A percentile compares a stretch with the other conserved stretches of the same genome.
Evolutionary conservation across 371 early-diverging fungal genomes (phyloP).

Genomic region (Mortierella sp.): DNA sequence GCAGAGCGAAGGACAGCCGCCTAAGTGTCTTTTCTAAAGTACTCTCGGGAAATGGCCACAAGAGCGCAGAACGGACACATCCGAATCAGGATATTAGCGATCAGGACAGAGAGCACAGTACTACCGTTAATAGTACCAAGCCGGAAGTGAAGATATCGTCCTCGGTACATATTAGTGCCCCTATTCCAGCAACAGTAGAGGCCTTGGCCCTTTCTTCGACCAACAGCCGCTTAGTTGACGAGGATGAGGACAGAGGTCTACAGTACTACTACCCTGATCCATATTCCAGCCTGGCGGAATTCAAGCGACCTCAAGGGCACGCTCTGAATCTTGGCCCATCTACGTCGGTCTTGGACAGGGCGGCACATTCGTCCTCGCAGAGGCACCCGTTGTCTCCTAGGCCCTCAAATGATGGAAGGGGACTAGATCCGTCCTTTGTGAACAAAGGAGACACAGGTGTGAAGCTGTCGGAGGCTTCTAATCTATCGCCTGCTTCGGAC

Average conservation of each 20-base stretch:
- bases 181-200: constrained; percentile 34
- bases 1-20: constrained; percentile 25
- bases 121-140: not conserved
- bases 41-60: constrained; percentile 11
- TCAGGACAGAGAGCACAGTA: constrained; percentile 5
- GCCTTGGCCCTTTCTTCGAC: constrained; percentile 23
- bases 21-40: constrained; percentile 36
- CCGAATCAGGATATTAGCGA: constrained; percentile 30
- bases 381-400: constrained; percentile 34
- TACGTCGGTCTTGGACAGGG: not conserved
- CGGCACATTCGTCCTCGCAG: not conserved
- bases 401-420: constrained; percentile 5
- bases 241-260: constrained; percentile 42
- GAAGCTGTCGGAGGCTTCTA: not conserved
- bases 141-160: not conserved
- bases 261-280: constrained; percentile 53
- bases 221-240: constrained; percentile 11
- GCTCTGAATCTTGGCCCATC: not conserved
- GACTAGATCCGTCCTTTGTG: not conserved
- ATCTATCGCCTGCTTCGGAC: not conserved
- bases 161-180: not conserved
- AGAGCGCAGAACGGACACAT: constrained; percentile 12
- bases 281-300: constrained; percentile 24
- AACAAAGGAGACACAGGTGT: too few species aligned
- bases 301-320: constrained; percentile 7